Base-by-base conservation (phyloP, 257 asterid genomes). In the Fraxinus excelsior region DNA sequence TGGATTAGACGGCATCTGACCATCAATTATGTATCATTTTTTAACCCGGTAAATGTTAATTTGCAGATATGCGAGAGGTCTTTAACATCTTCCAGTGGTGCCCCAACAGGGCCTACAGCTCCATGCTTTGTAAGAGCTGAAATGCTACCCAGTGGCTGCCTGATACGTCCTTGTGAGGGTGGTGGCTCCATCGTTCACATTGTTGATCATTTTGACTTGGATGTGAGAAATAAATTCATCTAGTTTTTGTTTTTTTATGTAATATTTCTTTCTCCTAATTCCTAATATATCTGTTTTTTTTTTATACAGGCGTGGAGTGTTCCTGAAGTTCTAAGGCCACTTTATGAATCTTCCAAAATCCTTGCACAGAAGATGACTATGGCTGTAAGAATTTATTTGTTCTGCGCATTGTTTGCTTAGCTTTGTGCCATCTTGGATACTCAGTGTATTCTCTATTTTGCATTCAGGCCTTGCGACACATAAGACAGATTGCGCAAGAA, bases 251-350 rank as follows among this genome's bases (percentile, higher is more conserved):
- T 23, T 7, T n/a, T 56, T 56, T 18, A n/a, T 56, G 28, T 56
- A 19, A 56, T 56, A 56, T 56, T 56, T n/a, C 62, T 56, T 56
- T 56, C 9, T 56, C 65, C 65, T 56, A 56, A n/a, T 18, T 56
- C 65, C 65, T 56, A 56, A n/a, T 46, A 4, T 14, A 46, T 16
- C 21, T 46, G 58, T 46, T 46, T 1, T 46, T 4, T 46, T 53
- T n/a, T 6, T 2, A 56, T 56, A n/a, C 87, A 95, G 99, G 90
- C 88, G 74, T 81, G 86, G 86, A 91, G 90, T 77, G 96, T 95
- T 80, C 99, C 99, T 19, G 99, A 95, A 85, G 97, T 93, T 65
- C 69, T 95, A 79, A 89, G 97, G 84, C 98, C 99, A 34, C 98
- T 93, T 10, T 95, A 95, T 72, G 99, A 95, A 80, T 95, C 99